phyloP scores from a whole-genome alignment of 1,284 basidiomycete species.

The Moesziomyces sp. region DNA sequence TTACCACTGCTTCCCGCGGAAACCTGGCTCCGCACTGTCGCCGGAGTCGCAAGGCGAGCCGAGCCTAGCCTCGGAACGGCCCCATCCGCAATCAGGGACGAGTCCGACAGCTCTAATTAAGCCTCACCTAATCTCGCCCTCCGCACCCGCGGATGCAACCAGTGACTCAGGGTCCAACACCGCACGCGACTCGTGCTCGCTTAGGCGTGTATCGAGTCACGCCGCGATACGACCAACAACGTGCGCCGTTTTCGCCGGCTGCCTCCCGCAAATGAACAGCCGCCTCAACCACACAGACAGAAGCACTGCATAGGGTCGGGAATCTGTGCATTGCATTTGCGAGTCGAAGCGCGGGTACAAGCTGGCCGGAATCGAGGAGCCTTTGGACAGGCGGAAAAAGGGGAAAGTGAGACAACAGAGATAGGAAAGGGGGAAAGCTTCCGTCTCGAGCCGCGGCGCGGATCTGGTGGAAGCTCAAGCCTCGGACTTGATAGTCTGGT shows the following conservation, averaged over 20 bases:
- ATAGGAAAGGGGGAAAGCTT: not conserved
- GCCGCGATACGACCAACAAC: not conserved
- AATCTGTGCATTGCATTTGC: not conserved
- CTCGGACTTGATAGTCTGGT: constrained; percentile 54
- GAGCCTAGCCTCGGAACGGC: not conserved
- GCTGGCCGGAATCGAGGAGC: not conserved
- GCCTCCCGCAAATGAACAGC: too few species aligned
- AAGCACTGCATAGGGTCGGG: too few species aligned
- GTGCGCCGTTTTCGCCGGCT: too few species aligned
- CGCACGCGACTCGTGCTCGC: not conserved
- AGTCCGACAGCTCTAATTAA: not conserved
- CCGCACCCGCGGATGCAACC: not conserved
- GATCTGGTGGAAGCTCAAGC: constrained; percentile 10
- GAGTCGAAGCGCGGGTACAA: not conserved
- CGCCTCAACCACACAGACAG: too few species aligned
- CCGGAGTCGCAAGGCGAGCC: not conserved
- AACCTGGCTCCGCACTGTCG: too few species aligned
- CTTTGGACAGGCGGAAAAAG: not conserved
- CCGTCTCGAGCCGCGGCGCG: not conserved
- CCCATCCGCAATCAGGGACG: not conserved
- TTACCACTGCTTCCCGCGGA: not conserved
- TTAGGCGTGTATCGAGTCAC: not conserved
- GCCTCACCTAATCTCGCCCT: too few species aligned
- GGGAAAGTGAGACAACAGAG: too few species aligned
- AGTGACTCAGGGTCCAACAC: not conserved